Evolutionary conservation across 768 basidiomycete species (phyloP), one percentile per base, ranked within the genome.

Genomic region (Boletus insuetus): DNA sequence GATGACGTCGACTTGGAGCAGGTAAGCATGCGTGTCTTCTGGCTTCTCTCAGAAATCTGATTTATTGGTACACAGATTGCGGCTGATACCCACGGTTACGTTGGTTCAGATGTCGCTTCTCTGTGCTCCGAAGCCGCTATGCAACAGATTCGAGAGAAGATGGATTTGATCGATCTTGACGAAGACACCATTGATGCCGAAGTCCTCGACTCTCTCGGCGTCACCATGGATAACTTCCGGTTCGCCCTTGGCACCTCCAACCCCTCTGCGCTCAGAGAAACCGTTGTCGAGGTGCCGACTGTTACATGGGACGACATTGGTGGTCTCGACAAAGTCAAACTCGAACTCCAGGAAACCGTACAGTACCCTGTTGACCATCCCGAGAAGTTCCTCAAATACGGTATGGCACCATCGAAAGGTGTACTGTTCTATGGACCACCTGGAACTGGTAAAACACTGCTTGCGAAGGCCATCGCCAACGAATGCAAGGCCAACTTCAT

Each of bases 61-160:
- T 19, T 46, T 19, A 22, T 24, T 5, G 37, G 26, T 39, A 35
- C 29, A 49, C 41, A 96, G 89, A 98, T 99, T 63, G 97, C 97
- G 48, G 94, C 95, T 49, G 97, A 99, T 71, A 99, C 97, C 7
- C 97, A 99, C 72, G 97, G 97, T 74, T 98, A 98, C 67, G 97
- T 99, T 64, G 97, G 97, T 71, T 97, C 97, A 37, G 97, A 99
- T 80, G 71, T 99, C 54, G 97, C 97, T 24, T 91, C 97, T 12
- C 82, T 99, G 48, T 99, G 97, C 73, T 98, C 97, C 3, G 97
- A 99, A 72, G 97, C 97, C 52, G 97, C 97, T 44, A 99, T 99
- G 97, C 97, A 99, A 78, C 97, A 99, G 72, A 99, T 99, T 60
- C 91, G 97, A 71, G 97, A 99, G 77, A 99, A 99, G 85, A 98